Evolutionary conservation across 176 grass and related monocot genomes (phyloP), one percentile per base, ranked within the genome.

Genomic region (Aechmea fasciata): DNA sequence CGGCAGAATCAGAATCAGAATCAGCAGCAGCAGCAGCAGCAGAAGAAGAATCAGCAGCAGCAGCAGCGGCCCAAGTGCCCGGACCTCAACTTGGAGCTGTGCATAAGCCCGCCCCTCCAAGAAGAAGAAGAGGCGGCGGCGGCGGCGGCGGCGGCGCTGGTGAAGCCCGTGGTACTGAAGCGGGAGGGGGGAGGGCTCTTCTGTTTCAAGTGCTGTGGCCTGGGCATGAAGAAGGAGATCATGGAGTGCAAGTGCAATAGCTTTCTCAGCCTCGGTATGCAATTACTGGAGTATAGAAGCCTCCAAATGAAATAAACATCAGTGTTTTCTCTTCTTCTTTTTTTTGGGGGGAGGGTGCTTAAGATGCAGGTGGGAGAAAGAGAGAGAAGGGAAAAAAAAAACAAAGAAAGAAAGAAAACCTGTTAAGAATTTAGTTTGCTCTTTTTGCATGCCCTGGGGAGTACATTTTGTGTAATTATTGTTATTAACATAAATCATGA

Each of bases 31-130:
- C 2, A 1, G 25, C 25, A 26, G 3, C 33, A 41, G 4, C 33
- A 41, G 33, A 0, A 33, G 29, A 33, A 33, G 3, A 33, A 33
- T 4, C 29, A 33, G 29, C 28, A 77, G 77, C 47, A 87, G 47
- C 81, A 79, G 67, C 80, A 83, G 80, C 50, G 82, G 28, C 86
- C 84, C 69, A 89, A 82, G 81, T 88, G 86, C 68, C 89, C 89
- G 0, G 93, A 97, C 77, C 82, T 97, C 1, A 97, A 97, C 79
- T 63, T 97, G 76, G 93, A 97, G 28, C 89, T 97, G 0, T 87
- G 86, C 74, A 97, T 97, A 70, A 92, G 89, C 84, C 89, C 87
- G 11, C 93, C 86, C 12, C 68, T 75, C 49, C 79, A 49, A 65
- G 83, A 87, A 69, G 86, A 90, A 18, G 55, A 55, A 20, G 23